A percentile compares a stretch with the other conserved stretches of the same genome.
Conservation (phyloP, 495 filamentous ascomycete species). For the Oidiodendron maius region DNA sequence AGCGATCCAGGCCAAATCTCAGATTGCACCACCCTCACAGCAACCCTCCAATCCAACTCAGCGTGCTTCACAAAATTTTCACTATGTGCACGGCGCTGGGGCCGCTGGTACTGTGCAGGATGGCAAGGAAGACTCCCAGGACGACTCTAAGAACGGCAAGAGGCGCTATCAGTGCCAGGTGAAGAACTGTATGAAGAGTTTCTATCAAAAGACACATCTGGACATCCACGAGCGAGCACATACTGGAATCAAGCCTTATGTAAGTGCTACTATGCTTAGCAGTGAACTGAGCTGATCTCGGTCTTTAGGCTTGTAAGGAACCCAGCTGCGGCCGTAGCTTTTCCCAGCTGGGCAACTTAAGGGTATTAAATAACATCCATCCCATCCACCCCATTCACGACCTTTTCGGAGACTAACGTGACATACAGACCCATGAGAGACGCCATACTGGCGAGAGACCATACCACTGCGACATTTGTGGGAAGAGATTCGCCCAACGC, state of each 20-base stretch:
- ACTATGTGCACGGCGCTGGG: slow-evolving; percentile 10
- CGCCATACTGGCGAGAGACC: slow-evolving; percentile 85
- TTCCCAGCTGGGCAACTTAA: slow-evolving; percentile 83
- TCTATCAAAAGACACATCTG: slow-evolving; percentile 88
- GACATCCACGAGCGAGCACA: slow-evolving; percentile 89
- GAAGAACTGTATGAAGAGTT: slow-evolving; percentile 71
- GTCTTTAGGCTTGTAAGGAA: slow-evolving; percentile 60
- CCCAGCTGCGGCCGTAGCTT: slow-evolving; percentile 74
- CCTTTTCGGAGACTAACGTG: slow-evolving; percentile 9
- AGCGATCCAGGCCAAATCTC: slow-evolving; percentile 71
- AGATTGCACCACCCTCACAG: slow-evolving; percentile 34
- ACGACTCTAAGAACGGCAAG: slow-evolving; percentile 24
- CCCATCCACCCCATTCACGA: background rate
- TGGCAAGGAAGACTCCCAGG: slow-evolving; percentile 24
- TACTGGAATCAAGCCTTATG: slow-evolving; percentile 87
- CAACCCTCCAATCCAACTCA: slow-evolving; percentile 21
- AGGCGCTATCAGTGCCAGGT: slow-evolving; percentile 75
- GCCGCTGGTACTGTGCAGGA: slow-evolving; percentile 7
- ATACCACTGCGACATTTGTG: slow-evolving; percentile 76
- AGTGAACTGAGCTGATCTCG: slow-evolving; percentile 11
- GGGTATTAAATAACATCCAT: slow-evolving; percentile 57
- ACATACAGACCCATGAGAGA: slow-evolving; percentile 69
- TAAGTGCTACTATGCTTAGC: slow-evolving; percentile 37
- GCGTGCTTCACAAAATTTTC: slow-evolving; percentile 15
- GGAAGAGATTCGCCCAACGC: slow-evolving; percentile 75